Evolutionary conservation across 2,329 filamentous ascomycete genomes (phyloP).

Genomic region (Botrytis galanthina): DNA sequence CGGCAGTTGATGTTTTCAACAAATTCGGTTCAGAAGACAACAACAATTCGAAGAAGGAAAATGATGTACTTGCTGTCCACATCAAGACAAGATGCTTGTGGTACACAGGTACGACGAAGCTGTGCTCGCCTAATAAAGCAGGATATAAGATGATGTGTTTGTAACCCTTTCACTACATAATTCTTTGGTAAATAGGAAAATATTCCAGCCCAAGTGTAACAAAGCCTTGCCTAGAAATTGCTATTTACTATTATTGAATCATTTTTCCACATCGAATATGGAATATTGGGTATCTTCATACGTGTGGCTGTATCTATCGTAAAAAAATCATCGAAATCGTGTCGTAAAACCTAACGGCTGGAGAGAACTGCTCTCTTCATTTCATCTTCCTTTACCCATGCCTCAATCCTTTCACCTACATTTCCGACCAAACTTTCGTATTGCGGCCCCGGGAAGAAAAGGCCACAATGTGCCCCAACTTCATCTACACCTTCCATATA

Average conservation of each 20-base stretch:
- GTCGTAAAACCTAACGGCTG: background rate
- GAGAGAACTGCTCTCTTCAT: constrained; percentile 32
- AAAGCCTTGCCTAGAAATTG: background rate
- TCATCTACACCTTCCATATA: constrained; percentile 83
- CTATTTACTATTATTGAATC: background rate
- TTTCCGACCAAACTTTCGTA: constrained; percentile 78
- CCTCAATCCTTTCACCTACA: constrained; percentile 62
- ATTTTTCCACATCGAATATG: background rate
- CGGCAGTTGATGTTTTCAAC: background rate
- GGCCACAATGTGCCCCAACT: constrained; percentile 77
- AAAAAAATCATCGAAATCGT: background rate
- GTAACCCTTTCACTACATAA: background rate
- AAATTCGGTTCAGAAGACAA: background rate
- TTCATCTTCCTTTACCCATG: constrained; percentile 66
- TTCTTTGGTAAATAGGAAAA: background rate
- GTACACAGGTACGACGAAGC: background rate
- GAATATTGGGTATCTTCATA: background rate
- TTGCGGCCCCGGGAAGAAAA: constrained; percentile 72
- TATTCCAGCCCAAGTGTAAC: constrained; percentile 16
- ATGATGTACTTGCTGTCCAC: background rate
- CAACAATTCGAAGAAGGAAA: background rate
- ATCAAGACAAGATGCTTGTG: background rate
- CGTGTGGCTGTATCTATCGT: background rate
- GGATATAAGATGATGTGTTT: background rate
- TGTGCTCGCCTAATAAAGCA: background rate